phyloP scores from a whole-genome alignment of 2,329 filamentous ascomycete genomes.

The Fusarium tanahbumbuense region DNA sequence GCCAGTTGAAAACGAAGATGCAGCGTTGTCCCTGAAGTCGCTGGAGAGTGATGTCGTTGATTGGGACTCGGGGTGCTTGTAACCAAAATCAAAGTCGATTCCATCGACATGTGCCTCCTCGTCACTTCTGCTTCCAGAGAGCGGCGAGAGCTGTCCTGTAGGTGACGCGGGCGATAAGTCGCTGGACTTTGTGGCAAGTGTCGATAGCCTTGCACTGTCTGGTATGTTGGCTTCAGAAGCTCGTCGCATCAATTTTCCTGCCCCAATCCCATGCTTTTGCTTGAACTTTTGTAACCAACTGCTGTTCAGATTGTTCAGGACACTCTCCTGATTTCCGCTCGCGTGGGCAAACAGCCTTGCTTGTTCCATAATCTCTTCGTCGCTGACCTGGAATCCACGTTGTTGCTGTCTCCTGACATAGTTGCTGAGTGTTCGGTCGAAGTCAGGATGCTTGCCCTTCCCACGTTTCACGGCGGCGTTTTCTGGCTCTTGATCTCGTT shows the following conservation, averaged over 20 bases:
- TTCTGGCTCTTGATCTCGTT: conserved; percentile 78
- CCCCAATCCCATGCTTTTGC: conserved; percentile 77
- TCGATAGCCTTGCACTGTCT: conserved; percentile 70
- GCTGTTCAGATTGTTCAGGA: conserved; percentile 76
- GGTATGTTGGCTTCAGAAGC: conserved; percentile 78
- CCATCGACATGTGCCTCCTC: conserved; percentile 69
- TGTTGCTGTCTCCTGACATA: conserved; percentile 87
- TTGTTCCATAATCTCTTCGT: conserved; percentile 87
- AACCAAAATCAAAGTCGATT: conserved; percentile 50
- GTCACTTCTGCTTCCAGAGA: conserved; percentile 76
- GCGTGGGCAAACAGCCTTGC: conserved; percentile 83
- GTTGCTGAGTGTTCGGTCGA: conserved; percentile 88
- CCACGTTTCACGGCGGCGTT: conserved; percentile 78
- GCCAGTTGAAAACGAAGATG: conserved; percentile 75
- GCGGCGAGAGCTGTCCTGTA: conserved; percentile 71
- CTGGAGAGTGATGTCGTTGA: conserved; percentile 51
- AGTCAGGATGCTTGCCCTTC: conserved; percentile 88
- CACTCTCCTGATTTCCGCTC: conserved; percentile 74
- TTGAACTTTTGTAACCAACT: conserved; percentile 97
- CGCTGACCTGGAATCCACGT: conserved; percentile 77
- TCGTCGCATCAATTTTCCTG: conserved; percentile 63
- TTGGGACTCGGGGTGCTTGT: conserved; percentile 51
- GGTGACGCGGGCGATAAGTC: conserved; percentile 79
- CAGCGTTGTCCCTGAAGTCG: conserved; percentile 50
- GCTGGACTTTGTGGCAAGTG: conserved; percentile 49